Evolutionary conservation across 768 basidiomycete species (phyloP).

Genomic region (Lentinula boryana): DNA sequence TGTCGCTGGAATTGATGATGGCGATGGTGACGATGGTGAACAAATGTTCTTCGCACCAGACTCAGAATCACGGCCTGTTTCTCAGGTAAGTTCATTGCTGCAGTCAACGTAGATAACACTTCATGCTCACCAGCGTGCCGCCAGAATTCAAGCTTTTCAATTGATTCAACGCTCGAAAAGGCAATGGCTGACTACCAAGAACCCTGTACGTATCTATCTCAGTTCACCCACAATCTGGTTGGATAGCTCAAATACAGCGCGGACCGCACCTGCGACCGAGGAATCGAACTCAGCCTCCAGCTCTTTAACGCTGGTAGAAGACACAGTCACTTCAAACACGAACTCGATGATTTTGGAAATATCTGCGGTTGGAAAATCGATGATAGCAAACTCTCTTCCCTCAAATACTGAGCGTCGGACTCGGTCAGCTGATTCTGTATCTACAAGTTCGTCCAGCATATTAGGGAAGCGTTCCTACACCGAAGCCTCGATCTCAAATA

Average conservation of each 20-base stretch:
- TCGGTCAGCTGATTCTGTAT: neutral
- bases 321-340: neutral
- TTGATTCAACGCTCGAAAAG: neutral
- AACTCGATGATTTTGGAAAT: neutral
- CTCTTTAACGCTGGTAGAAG: neutral
- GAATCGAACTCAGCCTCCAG: neutral
- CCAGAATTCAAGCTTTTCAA: neutral
- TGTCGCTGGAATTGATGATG: neutral
- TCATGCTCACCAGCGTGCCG: neutral
- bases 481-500: neutral
- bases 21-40: neutral
- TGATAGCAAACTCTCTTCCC: neutral
- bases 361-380: neutral
- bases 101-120: neutral
- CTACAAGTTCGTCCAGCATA: neutral
- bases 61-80: neutral
- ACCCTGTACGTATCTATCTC: neutral
- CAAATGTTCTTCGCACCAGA: neutral
- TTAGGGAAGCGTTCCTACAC: slow-evolving; percentile 3
- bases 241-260: neutral
- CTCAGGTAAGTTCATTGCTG: neutral
- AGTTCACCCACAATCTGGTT: neutral
- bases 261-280: neutral
- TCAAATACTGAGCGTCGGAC: neutral
- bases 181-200: neutral